A percentile compares a stretch with the other conserved stretches of the same genome.
Evolutionary conservation across 2,329 filamentous ascomycete species (phyloP).

Genomic region (Stagonosporopsis chrysanthemi): DNA sequence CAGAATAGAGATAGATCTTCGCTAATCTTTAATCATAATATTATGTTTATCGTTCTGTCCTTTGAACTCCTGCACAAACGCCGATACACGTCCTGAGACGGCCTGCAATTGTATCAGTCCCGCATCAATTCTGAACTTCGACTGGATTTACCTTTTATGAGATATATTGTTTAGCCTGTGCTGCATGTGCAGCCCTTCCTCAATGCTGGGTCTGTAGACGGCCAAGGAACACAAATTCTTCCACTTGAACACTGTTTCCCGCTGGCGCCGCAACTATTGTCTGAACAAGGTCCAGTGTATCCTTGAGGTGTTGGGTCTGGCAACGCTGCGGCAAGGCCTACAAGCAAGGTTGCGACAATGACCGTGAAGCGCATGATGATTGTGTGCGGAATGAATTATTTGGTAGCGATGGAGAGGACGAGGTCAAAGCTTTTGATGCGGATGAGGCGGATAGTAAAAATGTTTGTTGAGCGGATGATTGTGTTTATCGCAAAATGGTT

Average conservation of each 20-base stretch:
- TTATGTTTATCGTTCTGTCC: neutral
- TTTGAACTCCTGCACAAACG: neutral
- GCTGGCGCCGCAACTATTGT: constrained; percentile 11
- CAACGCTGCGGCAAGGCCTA: constrained; percentile 17
- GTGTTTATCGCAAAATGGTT: neutral
- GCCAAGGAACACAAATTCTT: constrained; percentile 11
- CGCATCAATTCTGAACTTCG: neutral
- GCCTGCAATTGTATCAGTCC: neutral
- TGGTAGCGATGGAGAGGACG: neutral
- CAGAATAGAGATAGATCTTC: too few relatives aligned
- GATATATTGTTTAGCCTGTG: neutral
- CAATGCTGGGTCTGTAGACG: constrained; percentile 16
- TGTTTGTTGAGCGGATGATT: neutral
- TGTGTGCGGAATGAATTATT: neutral
- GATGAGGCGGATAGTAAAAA: neutral
- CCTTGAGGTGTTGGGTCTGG: constrained; percentile 28
- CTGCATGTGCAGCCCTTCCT: constrained; percentile 21
- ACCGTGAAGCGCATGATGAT: constrained; percentile 13
- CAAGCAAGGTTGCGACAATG: constrained; percentile 5
- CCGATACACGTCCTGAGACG: neutral
- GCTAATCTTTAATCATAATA: neutral
- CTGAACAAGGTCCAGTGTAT: constrained; percentile 22
- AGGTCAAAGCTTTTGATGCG: neutral
- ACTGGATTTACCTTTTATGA: neutral
- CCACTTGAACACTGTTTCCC: neutral